Percentiles rank a stretch among this genome's conserved stretches.
These are phyloP conservation scores for Yamagishiella unicocca DNA, from an alignment of 139 green algal genomes.

Conservation along the genomic window DNA sequence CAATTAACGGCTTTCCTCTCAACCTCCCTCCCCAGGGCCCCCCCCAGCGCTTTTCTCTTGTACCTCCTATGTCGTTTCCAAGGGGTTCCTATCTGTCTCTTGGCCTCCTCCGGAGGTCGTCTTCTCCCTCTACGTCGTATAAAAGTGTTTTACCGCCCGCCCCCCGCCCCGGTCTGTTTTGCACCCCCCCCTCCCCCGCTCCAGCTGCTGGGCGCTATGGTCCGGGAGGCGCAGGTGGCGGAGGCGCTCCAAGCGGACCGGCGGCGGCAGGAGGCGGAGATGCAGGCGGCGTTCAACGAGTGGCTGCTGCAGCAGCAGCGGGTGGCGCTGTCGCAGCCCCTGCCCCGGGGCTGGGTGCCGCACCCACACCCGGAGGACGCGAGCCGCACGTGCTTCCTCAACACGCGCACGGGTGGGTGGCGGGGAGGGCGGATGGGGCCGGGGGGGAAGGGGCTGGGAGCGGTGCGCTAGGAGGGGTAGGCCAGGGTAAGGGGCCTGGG, in stretches of 20 bases:
- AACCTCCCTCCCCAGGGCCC: too few relatives aligned
- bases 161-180: background rate
- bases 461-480: background rate
- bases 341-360: constrained; percentile 50
- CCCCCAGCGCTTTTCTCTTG: too few relatives aligned
- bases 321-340: constrained; percentile 44
- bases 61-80: too few relatives aligned
- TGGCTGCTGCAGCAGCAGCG: constrained; percentile 47
- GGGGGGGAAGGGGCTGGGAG: background rate
- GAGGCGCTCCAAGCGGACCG: background rate
- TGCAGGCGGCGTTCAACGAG: constrained; percentile 6
- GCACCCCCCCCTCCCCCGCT: background rate
- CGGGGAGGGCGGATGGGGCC: background rate
- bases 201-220: constrained; percentile 27
- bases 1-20: too few relatives aligned
- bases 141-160: too few relatives aligned
- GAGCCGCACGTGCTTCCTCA: constrained; percentile 40
- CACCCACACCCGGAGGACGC: constrained; percentile 35
- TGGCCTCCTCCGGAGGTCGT: too few relatives aligned
- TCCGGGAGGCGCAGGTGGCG: constrained; percentile 31
- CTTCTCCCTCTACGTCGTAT: too few relatives aligned
- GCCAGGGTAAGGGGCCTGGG: too few relatives aligned
- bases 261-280: constrained; percentile 9
- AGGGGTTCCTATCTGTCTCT: too few relatives aligned
- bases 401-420: constrained; percentile 38